Conservation (phyloP, 805 yeast genomes). For the Lipomyces mesembrius region DNA sequence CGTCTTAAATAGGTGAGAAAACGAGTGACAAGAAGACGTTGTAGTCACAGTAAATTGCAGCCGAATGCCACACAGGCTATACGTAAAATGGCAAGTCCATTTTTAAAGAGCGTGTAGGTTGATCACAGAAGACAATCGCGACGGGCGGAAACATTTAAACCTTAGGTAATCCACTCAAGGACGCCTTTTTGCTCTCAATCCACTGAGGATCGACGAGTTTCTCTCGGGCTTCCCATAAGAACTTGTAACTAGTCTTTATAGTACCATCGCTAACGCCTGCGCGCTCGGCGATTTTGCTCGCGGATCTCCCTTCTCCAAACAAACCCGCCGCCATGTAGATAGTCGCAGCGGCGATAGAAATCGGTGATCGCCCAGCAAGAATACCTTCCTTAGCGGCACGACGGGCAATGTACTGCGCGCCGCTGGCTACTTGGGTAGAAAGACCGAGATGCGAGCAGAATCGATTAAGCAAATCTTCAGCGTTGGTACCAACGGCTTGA, state of each 20-base stretch:
- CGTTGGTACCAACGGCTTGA: conserved; percentile 80
- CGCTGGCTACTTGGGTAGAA: conserved; percentile 78
- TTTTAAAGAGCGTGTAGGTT: background rate
- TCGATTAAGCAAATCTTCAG: conserved; percentile 92
- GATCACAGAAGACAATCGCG: background rate
- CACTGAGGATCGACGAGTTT: conserved; percentile 73
- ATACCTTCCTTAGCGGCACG: conserved; percentile 89
- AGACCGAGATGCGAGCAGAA: conserved; percentile 96
- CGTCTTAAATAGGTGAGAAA: background rate
- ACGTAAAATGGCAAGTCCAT: background rate
- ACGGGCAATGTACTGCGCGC: conserved; percentile 91
- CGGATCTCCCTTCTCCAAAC: conserved; percentile 74
- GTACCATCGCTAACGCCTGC: conserved; percentile 98
- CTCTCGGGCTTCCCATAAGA: conserved; percentile 72
- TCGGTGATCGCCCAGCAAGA: conserved; percentile 94
- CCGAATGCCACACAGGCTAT: background rate
- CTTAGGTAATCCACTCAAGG: conserved; percentile 52
- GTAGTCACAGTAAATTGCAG: background rate
- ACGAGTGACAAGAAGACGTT: background rate
- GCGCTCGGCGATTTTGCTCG: conserved; percentile 82
- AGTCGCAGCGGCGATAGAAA: conserved; percentile 95
- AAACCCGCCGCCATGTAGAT: conserved; percentile 88
- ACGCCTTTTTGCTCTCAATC: conserved; percentile 67
- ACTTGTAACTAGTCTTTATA: conserved; percentile 86
- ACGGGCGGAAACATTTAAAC: conserved; percentile 24